These are phyloP conservation scores for Trichoderma atroviride DNA, from an alignment of 2,329 filamentous ascomycete species.

Conservation along the genomic window DNA sequence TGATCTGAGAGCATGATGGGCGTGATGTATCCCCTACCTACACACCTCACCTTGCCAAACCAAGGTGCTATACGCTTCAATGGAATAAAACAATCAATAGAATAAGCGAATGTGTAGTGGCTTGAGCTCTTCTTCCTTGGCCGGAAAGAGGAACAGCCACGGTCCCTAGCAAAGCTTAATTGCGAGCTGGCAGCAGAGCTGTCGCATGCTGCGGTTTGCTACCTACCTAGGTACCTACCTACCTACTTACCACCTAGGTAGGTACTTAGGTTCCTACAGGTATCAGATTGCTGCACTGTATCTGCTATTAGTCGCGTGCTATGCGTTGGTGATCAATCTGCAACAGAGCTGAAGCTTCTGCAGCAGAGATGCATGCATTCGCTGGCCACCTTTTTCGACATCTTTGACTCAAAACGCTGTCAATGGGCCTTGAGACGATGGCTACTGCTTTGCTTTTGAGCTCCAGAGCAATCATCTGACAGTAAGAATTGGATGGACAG, in stretches of 20 bases:
- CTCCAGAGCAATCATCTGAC: background rate
- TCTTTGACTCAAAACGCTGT: background rate
- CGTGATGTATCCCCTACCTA: background rate
- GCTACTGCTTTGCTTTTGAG: background rate
- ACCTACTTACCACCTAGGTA: too few species aligned
- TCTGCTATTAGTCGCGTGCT: constrained; percentile 12
- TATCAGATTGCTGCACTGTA: background rate
- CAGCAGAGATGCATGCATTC: background rate
- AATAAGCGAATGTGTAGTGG: background rate
- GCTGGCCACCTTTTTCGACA: background rate
- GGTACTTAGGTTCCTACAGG: too few species aligned
- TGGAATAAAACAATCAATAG: background rate
- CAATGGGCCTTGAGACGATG: background rate
- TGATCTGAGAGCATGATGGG: too few species aligned
- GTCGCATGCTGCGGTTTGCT: background rate
- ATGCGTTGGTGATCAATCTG: background rate
- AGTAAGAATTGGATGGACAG: background rate
- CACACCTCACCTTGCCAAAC: background rate
- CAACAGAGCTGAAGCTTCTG: background rate
- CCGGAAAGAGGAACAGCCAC: background rate
- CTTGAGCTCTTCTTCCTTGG: background rate
- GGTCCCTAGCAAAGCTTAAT: constrained; percentile 10
- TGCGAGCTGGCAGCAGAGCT: background rate
- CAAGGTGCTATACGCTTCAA: background rate
- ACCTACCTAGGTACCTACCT: too few species aligned